Evolutionary conservation across 768 basidiomycete species (phyloP).

Genomic region (Calocybe cyanea): DNA sequence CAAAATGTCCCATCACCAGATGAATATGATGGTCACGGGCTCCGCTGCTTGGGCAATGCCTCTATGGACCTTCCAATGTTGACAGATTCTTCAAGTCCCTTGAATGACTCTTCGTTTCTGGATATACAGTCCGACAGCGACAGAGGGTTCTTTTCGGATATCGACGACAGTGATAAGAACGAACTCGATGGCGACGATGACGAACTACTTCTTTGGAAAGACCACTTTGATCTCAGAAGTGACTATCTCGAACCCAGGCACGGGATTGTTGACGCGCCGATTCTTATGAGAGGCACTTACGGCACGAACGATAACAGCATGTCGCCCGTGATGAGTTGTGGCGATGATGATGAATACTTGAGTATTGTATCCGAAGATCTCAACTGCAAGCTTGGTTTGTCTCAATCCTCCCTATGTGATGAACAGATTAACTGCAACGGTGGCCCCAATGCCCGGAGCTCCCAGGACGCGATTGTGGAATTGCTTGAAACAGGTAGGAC

Average conservation of each 20-base stretch:
- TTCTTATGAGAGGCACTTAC: neutral
- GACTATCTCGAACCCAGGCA: neutral
- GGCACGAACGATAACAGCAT: neutral
- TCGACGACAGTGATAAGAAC: conserved; percentile 3
- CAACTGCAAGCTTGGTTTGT: neutral
- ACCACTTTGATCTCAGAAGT: neutral
- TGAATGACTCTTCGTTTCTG: conserved; percentile 1
- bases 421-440: conserved; percentile 13
- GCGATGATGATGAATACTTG: conserved; percentile 8
- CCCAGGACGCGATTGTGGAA: conserved; percentile 9
- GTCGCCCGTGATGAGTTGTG: conserved; percentile 11
- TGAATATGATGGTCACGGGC: conserved; percentile 6
- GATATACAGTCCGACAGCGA: conserved; percentile 8
- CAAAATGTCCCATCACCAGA: conserved; percentile 7
- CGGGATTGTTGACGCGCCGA: neutral
- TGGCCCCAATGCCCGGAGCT: conserved; percentile 4
- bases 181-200: conserved; percentile 9
- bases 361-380: conserved; percentile 1
- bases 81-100: neutral
- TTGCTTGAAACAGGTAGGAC: conserved; percentile 2
- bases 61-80: conserved; percentile 3
- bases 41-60: conserved; percentile 13
- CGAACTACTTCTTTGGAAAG: conserved; percentile 6
- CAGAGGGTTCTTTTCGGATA: conserved; percentile 4
- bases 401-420: neutral